Evolutionary conservation across 179 eudicot genomes (phyloP), one percentile per base, ranked within the genome.

Genomic region (Beta lomatogona): DNA sequence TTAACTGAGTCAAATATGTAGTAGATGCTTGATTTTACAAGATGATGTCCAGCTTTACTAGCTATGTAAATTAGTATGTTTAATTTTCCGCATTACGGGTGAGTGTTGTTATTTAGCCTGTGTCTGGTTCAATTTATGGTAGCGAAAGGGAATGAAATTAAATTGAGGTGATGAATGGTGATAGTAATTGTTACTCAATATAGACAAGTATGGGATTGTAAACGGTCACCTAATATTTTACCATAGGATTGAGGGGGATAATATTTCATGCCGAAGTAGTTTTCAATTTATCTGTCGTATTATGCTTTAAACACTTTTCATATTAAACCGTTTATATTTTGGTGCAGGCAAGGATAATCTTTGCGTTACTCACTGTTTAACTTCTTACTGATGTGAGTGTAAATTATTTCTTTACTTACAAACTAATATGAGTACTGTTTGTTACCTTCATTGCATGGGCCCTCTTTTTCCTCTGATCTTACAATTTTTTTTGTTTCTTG

Each of bases 311-410:
- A 60, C 53, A 67, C n/a, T 25, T 54, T 36, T 55, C 18, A 44
- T 36, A 2, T 52, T 67, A 54, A 78, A 16, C 15, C 71, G 52
- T 57, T 8, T n/a, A 21, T 31, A 5, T 31, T 76, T 12, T 53
- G 28, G 1, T 50, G 80, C 80, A 78, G 80, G 65, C 53, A 31
- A 78, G 50, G 63, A 53, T 53, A 28, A 66, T 78, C 31, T 36
- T 31, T 31, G 5, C 14, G 8, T 28, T 53, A 52, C 45, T 65
- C 16, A 53, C 73, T 50, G 31, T 9, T 53, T 31, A 18, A 53
- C 57, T 77, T 57, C 55, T 63, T 66, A 78, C n/a, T 31, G 9
- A 78, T 66, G 80, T 78, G 7, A 78, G 80, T 78, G 52, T 57
- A 66, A 11, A 67, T 25, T 46, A 19, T 28, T 31, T 11, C 15